phyloP scores from a whole-genome alignment of 176 grass and related monocot genomes.

The Puya raimondii region DNA sequence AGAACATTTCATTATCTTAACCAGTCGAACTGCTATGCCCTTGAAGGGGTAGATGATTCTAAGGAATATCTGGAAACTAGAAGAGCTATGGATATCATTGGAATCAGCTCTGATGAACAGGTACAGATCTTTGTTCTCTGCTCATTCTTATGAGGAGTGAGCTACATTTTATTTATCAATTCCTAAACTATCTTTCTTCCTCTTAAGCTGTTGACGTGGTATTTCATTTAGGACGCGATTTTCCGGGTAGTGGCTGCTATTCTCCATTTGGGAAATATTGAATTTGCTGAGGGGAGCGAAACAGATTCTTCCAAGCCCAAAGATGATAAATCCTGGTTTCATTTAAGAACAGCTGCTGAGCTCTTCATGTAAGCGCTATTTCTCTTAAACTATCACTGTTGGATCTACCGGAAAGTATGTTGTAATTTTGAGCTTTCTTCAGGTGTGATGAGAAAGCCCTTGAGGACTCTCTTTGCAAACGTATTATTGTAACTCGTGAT shows the following conservation, averaged over 20 bases:
- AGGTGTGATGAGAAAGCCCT: constrained; percentile 74
- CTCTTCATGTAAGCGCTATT: constrained; percentile 69
- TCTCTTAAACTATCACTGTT: constrained; percentile 3
- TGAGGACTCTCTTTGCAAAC: constrained; percentile 74
- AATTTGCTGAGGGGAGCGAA: constrained; percentile 91
- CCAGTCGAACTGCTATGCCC: constrained; percentile 76
- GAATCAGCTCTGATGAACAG: constrained; percentile 81
- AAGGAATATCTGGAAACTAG: constrained; percentile 82
- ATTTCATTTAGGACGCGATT: constrained; percentile 75
- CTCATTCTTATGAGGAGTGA: neutral
- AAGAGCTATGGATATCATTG: constrained; percentile 95
- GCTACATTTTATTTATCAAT: neutral
- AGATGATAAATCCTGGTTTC: constrained; percentile 89
- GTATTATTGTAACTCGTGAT: constrained; percentile 90
- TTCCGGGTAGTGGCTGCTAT: constrained; percentile 94
- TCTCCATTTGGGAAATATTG: constrained; percentile 97
- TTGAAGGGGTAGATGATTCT: constrained; percentile 76
- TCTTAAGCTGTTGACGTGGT: neutral
- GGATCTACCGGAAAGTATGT: neutral
- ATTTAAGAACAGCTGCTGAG: constrained; percentile 72
- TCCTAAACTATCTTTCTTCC: neutral
- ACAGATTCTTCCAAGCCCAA: constrained; percentile 92
- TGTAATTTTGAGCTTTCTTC: constrained; percentile 19
- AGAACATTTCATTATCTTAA: constrained; percentile 83
- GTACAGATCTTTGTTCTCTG: constrained; percentile 25